Conservation (phyloP, 1,139 yeast species). For the Candida gigantensis region DNA sequence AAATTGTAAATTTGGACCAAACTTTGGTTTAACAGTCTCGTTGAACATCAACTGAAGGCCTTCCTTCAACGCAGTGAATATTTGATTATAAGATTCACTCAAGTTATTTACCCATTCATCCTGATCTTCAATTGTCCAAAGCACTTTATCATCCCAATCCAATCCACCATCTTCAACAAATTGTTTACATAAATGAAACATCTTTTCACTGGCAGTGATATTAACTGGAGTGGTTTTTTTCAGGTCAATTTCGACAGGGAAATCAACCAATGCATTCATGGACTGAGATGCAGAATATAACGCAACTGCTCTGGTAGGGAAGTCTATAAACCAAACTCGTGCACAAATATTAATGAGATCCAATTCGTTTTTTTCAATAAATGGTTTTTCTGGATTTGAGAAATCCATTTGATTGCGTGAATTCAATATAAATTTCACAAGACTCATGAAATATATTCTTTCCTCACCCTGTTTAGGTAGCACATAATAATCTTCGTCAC, state of each 20-base stretch:
- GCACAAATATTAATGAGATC: slow-evolving; percentile 49
- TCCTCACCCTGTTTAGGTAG: slow-evolving; percentile 32
- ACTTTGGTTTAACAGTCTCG: slow-evolving; percentile 54
- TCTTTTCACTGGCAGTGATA: slow-evolving; percentile 25
- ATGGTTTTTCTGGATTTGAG: slow-evolving; percentile 20
- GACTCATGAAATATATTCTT: slow-evolving; percentile 7
- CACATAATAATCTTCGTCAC: slow-evolving; percentile 39
- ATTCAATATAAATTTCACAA: slow-evolving; percentile 14
- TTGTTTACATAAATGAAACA: slow-evolving; percentile 31
- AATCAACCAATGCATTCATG: slow-evolving; percentile 38
- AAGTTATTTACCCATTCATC: slow-evolving; percentile 54
- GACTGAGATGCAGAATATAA: slow-evolving; percentile 56
- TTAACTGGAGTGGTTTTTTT: slow-evolving; percentile 35
- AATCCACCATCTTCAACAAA: slow-evolving; percentile 35
- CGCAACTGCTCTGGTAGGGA: slow-evolving; percentile 52
- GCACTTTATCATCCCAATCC: slow-evolving; percentile 34
- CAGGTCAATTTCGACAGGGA: slow-evolving; percentile 20
- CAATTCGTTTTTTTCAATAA: slow-evolving; percentile 40
- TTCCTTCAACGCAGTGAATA: slow-evolving; percentile 49
- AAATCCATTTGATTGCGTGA: slow-evolving; percentile 18
- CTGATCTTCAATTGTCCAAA: slow-evolving; percentile 55
- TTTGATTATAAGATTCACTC: slow-evolving; percentile 47
- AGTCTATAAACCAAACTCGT: slow-evolving; percentile 62
- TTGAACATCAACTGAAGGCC: slow-evolving; percentile 49
- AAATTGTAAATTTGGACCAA: slow-evolving; percentile 55